phyloP scores from a whole-genome alignment of 177 flowering plant species.

The Telopea speciosissima region DNA sequence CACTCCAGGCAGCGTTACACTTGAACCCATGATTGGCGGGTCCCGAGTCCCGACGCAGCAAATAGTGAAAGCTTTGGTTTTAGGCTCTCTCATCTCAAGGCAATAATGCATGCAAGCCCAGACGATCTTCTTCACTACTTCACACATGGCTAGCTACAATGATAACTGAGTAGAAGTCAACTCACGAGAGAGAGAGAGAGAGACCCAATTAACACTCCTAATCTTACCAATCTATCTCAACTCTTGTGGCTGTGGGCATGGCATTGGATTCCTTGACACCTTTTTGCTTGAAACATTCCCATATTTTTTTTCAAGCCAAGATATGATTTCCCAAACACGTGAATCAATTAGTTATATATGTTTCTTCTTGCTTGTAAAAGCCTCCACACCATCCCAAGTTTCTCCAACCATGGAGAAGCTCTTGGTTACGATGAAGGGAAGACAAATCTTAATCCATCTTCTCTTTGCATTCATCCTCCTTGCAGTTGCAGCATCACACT shows the following conservation, averaged over 20 bases:
- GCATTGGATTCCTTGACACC: constrained; percentile 27
- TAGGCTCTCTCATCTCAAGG: too few relatives aligned
- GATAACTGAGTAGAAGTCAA: constrained; percentile 49
- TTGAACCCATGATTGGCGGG: constrained; percentile 5
- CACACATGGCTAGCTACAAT: constrained; percentile 31
- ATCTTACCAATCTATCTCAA: constrained; percentile 16
- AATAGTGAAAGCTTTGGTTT: constrained; percentile 2
- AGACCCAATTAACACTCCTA: constrained; percentile 12
- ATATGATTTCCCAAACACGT: constrained; percentile 17
- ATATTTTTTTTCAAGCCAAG: constrained; percentile 8
- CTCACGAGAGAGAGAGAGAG: background rate
- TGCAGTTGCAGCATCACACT: constrained; percentile 17
- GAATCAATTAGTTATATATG: constrained; percentile 1
- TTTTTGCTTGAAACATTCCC: constrained; percentile 11
- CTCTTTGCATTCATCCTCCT: constrained; percentile 18
- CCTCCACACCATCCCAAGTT: background rate
- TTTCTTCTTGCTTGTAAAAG: constrained; percentile 4
- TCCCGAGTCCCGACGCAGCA: constrained; percentile 9
- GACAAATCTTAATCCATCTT: constrained; percentile 9
- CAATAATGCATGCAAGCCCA: constrained; percentile 13
- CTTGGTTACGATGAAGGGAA: constrained; percentile 21
- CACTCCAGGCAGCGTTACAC: background rate
- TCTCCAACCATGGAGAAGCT: constrained; percentile 12
- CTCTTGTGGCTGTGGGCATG: too few relatives aligned
- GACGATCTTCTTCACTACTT: background rate